These are phyloP conservation scores for Trichosanthes cucumerina DNA, from an alignment of 306 rosid genomes.

Conservation along the genomic window DNA sequence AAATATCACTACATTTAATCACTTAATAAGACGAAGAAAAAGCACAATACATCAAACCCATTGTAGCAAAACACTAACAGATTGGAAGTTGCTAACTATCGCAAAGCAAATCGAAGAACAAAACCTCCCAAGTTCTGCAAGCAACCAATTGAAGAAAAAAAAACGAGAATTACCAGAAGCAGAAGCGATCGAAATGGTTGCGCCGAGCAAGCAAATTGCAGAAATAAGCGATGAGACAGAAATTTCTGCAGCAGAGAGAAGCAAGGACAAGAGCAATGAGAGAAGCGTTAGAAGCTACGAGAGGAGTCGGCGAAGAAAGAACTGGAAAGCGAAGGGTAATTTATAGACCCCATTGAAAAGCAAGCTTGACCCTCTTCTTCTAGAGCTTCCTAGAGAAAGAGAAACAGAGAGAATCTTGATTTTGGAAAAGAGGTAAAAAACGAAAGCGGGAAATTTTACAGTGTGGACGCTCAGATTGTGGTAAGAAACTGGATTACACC, in stretches of 20 bases:
- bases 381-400: slow-evolving; percentile 25
- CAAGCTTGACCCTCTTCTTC: slow-evolving; percentile 14
- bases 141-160: background rate
- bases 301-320: background rate
- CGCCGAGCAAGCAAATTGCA: background rate
- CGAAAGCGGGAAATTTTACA: background rate
- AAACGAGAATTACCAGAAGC: background rate
- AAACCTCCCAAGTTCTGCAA: background rate
- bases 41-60: background rate
- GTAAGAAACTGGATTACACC: background rate
- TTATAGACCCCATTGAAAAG: slow-evolving; percentile 6
- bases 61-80: background rate
- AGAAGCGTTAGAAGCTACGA: background rate
- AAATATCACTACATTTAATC: background rate
- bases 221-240: background rate
- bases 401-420: background rate
- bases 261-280: background rate
- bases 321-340: background rate
- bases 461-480: background rate
- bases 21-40: background rate
- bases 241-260: background rate
- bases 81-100: background rate
- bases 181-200: background rate
- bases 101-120: background rate
- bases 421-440: background rate